phyloP scores from a whole-genome alignment of 2,329 filamentous ascomycete genomes.

The Rhynchosporium graminicola region DNA sequence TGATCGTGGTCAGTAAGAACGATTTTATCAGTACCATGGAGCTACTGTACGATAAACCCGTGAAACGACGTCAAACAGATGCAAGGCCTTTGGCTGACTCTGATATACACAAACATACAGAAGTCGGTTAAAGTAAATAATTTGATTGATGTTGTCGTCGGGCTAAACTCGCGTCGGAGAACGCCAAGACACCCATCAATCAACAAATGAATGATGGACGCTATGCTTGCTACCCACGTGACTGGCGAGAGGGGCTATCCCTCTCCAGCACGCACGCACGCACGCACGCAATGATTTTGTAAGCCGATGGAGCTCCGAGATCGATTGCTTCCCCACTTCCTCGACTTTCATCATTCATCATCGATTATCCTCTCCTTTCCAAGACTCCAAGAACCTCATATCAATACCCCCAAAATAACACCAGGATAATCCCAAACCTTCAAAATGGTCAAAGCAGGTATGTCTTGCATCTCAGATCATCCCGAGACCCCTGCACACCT shows the following conservation, averaged over 20 bases:
- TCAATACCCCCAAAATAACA: neutral
- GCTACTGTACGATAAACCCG: too few relatives aligned
- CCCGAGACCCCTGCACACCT: constrained; percentile 14
- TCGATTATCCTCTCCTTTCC: constrained; percentile 8
- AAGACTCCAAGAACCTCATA: constrained; percentile 4
- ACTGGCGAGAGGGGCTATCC: neutral
- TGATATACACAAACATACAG: too few relatives aligned
- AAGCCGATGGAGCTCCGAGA: constrained; percentile 10
- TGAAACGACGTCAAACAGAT: too few relatives aligned
- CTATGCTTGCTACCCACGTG: constrained; percentile 1
- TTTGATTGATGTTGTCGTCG: neutral
- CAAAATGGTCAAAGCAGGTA: constrained; percentile 99
- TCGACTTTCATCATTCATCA: constrained; percentile 10
- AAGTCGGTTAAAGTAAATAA: neutral
- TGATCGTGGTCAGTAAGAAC: too few relatives aligned
- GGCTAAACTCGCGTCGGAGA: neutral
- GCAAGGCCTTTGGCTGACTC: too few relatives aligned
- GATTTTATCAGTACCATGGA: too few relatives aligned
- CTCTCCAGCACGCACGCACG: neutral
- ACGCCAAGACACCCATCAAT: neutral
- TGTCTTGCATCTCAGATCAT: constrained; percentile 43
- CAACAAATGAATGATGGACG: neutral
- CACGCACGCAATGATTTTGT: constrained; percentile 10
- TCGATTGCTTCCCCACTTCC: constrained; percentile 11
- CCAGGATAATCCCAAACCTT: constrained; percentile 41